Evolutionary conservation across 306 rosid species (phyloP), one percentile per base, ranked within the genome.

Genomic region (Morella rubra): DNA sequence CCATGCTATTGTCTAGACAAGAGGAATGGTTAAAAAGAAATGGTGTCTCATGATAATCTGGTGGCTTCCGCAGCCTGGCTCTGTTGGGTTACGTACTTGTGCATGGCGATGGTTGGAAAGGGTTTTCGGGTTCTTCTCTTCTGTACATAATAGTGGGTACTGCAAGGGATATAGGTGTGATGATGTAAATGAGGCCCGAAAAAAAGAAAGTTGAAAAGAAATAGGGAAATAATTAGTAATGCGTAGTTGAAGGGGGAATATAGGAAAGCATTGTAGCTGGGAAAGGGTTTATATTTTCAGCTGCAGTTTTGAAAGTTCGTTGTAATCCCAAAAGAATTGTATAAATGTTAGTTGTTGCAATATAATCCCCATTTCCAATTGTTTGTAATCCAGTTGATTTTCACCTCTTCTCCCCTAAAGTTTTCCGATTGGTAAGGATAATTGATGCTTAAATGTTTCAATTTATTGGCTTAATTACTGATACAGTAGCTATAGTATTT

Each of bases 91-190:
- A 53, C 4, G 22, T 64, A 81, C 82, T 74, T 81, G 78, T 65
- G 86, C 79, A 75, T 59, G 85, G 75, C 53, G 27, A 32, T 32
- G 37, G 20, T 76, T 74, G 76, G 79, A 81, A 81, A 71, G 85
- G 77, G 90, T 76, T 78, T 75, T 85, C 74, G 56, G 83, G 82
- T 85, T 84, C 62, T 87, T 79, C 76, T 46, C 74, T 64, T 77
- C 18, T 87, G 97, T 91, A 91, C 81, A 91, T 85, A 90, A 24
- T 4, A 49, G 78, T 69, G 54, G 84, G 84, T 74, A 81, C 86
- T 70, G 80, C 70, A 77, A 74, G 82, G 84, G 76, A 62, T 81
- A 90, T 83, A 92, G 71, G 49, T 77, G 78, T 79, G 62, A 85
- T 85, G 84, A 74, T 92, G 88, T 85, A 90, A 78, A 81, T 80